phyloP scores from a whole-genome alignment of 2,329 filamentous ascomycete species.

The Tolypocladium inflatum region DNA sequence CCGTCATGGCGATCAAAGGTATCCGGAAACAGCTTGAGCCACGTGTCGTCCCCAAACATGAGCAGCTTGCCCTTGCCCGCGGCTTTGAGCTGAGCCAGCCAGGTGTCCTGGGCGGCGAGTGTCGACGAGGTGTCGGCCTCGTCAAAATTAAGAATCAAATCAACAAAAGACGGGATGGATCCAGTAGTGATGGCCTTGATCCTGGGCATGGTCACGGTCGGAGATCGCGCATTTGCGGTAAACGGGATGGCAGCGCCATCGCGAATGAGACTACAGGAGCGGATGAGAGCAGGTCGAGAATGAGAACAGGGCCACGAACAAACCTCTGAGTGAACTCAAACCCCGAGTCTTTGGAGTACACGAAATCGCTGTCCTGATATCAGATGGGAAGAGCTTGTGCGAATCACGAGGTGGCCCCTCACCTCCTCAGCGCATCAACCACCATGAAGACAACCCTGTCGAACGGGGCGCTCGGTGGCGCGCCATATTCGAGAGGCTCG shows the following conservation, averaged over 20 bases:
- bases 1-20: slow-evolving; percentile 84
- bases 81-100: slow-evolving; percentile 85
- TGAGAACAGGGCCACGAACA: slow-evolving; percentile 7
- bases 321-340: slow-evolving; percentile 86
- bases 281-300: slow-evolving; percentile 3
- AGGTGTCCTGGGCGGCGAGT: slow-evolving; percentile 82
- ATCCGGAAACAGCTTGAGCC: slow-evolving; percentile 89
- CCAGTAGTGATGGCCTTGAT: slow-evolving; percentile 96
- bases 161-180: slow-evolving; percentile 95
- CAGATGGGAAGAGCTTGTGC: slow-evolving; percentile 2
- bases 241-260: slow-evolving; percentile 80
- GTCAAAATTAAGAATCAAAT: slow-evolving; percentile 92
- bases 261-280: slow-evolving; percentile 61
- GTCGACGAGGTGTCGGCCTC: slow-evolving; percentile 89
- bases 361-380: slow-evolving; percentile 65
- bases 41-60: slow-evolving; percentile 97
- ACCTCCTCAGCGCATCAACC: slow-evolving; percentile 88
- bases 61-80: slow-evolving; percentile 64
- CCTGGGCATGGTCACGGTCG: slow-evolving; percentile 96
- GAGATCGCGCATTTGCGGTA: slow-evolving; percentile 90
- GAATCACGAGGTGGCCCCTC: slow-evolving; percentile 8
- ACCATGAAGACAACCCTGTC: slow-evolving; percentile 95
- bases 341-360: slow-evolving; percentile 70
- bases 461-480: slow-evolving; percentile 60
- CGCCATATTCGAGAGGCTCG: slow-evolving; percentile 43